Percentiles rank a stretch among this genome's conserved stretches.
These are phyloP conservation scores for Kalmusia sp. DNA, from an alignment of 2,329 filamentous ascomycete genomes.

Conservation along the genomic window DNA sequence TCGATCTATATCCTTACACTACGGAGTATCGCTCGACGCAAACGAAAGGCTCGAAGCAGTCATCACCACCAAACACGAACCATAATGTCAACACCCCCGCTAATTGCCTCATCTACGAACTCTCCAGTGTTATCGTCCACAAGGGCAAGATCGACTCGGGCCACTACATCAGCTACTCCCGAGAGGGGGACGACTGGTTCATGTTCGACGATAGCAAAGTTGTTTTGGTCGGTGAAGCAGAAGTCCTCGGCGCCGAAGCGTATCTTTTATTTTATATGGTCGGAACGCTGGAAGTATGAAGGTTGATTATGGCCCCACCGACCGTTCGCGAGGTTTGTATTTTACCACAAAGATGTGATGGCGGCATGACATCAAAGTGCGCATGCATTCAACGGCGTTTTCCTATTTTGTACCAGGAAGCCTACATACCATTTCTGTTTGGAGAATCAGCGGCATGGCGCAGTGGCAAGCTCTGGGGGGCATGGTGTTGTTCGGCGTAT, in stretches of 20 bases:
- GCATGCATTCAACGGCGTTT: neutral
- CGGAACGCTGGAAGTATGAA: constrained; percentile 37
- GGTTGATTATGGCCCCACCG: neutral
- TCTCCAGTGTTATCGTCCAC: constrained; percentile 90
- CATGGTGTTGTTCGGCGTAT: too few relatives aligned
- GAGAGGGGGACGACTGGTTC: constrained; percentile 89
- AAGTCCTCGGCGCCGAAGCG: constrained; percentile 84
- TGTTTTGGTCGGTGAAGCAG: constrained; percentile 79
- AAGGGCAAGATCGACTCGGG: constrained; percentile 92
- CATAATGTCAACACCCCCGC: constrained; percentile 40
- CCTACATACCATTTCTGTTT: too few relatives aligned
- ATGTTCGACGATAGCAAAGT: constrained; percentile 96
- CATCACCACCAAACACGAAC: constrained; percentile 48
- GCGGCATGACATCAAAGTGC: neutral
- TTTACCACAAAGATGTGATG: neutral
- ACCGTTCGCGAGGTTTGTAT: neutral
- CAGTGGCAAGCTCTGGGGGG: too few relatives aligned
- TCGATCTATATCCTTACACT: constrained; percentile 92
- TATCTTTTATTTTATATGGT: constrained; percentile 84
- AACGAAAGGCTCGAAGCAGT: constrained; percentile 30
- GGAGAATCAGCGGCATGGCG: too few relatives aligned
- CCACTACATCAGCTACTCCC: constrained; percentile 89
- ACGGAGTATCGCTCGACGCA: constrained; percentile 59
- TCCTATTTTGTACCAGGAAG: too few relatives aligned
- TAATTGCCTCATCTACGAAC: constrained; percentile 77